Conservation (phyloP, 2,329 filamentous ascomycete species). For the Phymatotrichopsis omnivora region DNA sequence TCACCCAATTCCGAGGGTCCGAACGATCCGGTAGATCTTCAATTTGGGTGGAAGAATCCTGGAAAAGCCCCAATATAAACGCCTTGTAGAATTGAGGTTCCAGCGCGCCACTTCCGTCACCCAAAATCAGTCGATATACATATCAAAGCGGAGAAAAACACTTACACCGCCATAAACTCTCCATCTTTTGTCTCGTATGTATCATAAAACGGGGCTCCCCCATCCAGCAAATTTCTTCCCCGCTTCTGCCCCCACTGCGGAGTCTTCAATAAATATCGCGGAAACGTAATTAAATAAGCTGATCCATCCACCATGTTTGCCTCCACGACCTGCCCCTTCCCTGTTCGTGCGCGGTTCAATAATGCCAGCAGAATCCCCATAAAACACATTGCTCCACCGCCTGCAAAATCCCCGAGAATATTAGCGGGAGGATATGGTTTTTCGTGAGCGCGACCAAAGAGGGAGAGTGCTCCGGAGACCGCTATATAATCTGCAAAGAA, state of each 20-base stretch:
- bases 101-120: conserved; percentile 51
- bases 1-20: conserved; percentile 57
- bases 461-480: conserved; percentile 65
- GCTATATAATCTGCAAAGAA: conserved; percentile 95
- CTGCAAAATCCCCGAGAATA: conserved; percentile 81
- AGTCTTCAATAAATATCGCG: conserved; percentile 48
- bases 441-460: conserved; percentile 61
- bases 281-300: conserved; percentile 67
- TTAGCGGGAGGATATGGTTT: conserved; percentile 73
- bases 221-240: conserved; percentile 70
- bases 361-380: conserved; percentile 74
- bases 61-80: conserved; percentile 53
- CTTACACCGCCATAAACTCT: conserved; percentile 62
- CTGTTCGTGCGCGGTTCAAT: conserved; percentile 51
- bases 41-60: conserved; percentile 20
- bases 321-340: conserved; percentile 78
- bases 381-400: conserved; percentile 73
- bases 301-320: conserved; percentile 94
- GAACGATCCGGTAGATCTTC: conserved; percentile 45
- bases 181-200: conserved; percentile 77
- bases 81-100: conserved; percentile 74
- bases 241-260: conserved; percentile 53
- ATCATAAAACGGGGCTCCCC: conserved; percentile 79
- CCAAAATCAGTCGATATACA: not conserved
- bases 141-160: not conserved